Evolutionary conservation across 805 yeast genomes (phyloP), one percentile per base, ranked within the genome.

Genomic region (Danielia reshetovae): DNA sequence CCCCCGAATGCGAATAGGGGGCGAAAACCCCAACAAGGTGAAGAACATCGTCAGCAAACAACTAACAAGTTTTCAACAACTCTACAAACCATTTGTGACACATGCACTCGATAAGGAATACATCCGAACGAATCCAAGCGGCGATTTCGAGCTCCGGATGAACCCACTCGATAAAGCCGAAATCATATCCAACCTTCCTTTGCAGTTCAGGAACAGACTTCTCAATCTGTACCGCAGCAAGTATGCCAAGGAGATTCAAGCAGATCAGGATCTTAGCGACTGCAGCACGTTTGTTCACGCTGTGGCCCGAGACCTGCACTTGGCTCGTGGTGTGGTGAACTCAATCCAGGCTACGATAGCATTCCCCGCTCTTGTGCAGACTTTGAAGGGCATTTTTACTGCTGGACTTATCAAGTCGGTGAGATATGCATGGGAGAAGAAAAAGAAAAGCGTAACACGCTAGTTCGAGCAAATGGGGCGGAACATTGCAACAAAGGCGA

Each of bases 1-100:
- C 56, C 81, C 88, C 18, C 75, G 98, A 47, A 81, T 87, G 74
- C 66, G 71, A 27, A 65, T 89, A 18, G 85, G 86, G 7, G 97
- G 96, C 2, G 98, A 93, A 57, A 85, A 93, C 55, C 96, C 97
- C 4, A 71, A 80, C 48, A 93, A 93, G 58, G 85, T 89, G 26
- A 65, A 69, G 31, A 93, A 93, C 55, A 93, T 93, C 42, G 97
- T 93, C 3, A 56, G 60, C 8, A 83, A 83, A 55, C 96, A 93
- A 58, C 72, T 75, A 43, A 60, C 63, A 13, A 72, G 76, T 42
- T 93, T 93, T 62, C 73, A 80, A 39, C 60, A 62, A 37, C 74
- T 93, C 50, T 93, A 93, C 53, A 62, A 68, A n/a, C 96, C 95
- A 2, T 57, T 81, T 7, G 44, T 78, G 32, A 60, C 26, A 13